Percentiles rank a stretch among this genome's conserved stretches.
Evolutionary conservation across 208 protist genomes (phyloP).

Genomic region (Acanthamoeba healyi): DNA sequence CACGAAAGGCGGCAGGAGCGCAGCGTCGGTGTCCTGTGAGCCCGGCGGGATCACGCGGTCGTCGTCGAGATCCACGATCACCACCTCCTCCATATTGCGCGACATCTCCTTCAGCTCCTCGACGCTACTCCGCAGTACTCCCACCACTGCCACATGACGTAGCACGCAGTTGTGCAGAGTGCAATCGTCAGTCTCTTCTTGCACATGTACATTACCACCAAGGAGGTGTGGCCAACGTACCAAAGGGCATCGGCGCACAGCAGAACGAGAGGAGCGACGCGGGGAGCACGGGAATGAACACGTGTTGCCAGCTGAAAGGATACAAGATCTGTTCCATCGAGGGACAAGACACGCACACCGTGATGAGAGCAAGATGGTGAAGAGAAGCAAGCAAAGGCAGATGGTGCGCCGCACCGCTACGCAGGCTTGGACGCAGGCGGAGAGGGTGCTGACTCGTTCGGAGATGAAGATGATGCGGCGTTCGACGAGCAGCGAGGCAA

Average conservation of each 20-base stretch:
- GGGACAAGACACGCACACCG: neutral
- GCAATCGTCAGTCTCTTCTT: neutral
- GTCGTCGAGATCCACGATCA: conserved; percentile 72
- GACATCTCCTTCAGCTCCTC: conserved; percentile 57
- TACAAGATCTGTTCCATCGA: conserved; percentile 49
- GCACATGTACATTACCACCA: too few relatives aligned
- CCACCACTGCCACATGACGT: conserved; percentile 17
- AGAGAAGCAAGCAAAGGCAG: too few relatives aligned
- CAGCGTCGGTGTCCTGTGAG: neutral
- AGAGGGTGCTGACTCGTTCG: conserved; percentile 61
- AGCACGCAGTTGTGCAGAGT: neutral
- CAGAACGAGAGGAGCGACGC: conserved; percentile 53
- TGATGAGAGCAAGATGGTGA: neutral
- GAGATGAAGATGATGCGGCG: conserved; percentile 76
- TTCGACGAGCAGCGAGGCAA: conserved; percentile 74
- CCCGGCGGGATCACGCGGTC: conserved; percentile 48
- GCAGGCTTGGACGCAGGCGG: conserved; percentile 59
- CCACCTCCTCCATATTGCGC: conserved; percentile 68
- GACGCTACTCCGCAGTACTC: conserved; percentile 62
- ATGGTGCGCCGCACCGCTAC: neutral
- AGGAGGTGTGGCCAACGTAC: too few relatives aligned
- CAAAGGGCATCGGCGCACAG: conserved; percentile 74
- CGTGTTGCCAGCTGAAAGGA: conserved; percentile 74
- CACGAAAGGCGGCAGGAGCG: conserved; percentile 63
- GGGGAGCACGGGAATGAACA: conserved; percentile 72